A percentile compares a stretch with the other conserved stretches of the same genome.
These are phyloP conservation scores for Nakazawaea populi DNA, from an alignment of 805 yeast genomes.

Conservation along the genomic window DNA sequence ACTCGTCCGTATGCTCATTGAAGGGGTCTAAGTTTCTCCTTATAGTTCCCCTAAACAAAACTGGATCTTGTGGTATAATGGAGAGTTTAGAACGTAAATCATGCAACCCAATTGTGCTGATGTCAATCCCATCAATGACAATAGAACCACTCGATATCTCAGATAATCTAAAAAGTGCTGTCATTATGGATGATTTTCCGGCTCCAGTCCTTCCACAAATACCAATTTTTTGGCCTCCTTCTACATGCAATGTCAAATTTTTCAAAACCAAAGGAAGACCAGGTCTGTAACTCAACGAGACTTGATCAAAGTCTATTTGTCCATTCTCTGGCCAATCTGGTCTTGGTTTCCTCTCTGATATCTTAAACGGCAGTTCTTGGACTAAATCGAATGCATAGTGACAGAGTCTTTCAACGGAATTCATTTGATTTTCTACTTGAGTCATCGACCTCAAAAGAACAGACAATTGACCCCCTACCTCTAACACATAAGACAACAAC, in stretches of 20 bases:
- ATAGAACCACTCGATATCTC: constrained; percentile 47
- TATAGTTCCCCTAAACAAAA: constrained; percentile 53
- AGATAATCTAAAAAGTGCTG: constrained; percentile 51
- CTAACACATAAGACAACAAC: constrained; percentile 54
- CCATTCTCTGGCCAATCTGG: constrained; percentile 50
- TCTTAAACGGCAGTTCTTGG: constrained; percentile 59
- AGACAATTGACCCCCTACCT: constrained; percentile 50
- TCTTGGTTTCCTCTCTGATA: constrained; percentile 30
- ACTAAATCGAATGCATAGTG: constrained; percentile 60
- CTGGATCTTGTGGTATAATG: constrained; percentile 72
- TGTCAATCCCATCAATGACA: constrained; percentile 54
- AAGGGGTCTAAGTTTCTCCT: constrained; percentile 63
- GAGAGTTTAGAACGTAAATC: constrained; percentile 53
- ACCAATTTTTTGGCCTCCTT: constrained; percentile 66
- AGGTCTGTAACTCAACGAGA: constrained; percentile 50
- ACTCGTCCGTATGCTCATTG: constrained; percentile 39
- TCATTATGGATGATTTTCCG: constrained; percentile 67
- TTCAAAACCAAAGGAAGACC: constrained; percentile 56
- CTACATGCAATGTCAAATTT: constrained; percentile 34
- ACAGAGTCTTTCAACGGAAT: constrained; percentile 65
- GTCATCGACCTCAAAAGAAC: constrained; percentile 60
- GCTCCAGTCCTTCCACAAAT: constrained; percentile 92
- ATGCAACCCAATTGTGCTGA: constrained; percentile 43
- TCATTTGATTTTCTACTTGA: constrained; percentile 71
- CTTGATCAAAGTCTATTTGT: constrained; percentile 40